Conservation (phyloP, 192 early-diverging fungal genomes). For the Coemansia sp. region DNA sequence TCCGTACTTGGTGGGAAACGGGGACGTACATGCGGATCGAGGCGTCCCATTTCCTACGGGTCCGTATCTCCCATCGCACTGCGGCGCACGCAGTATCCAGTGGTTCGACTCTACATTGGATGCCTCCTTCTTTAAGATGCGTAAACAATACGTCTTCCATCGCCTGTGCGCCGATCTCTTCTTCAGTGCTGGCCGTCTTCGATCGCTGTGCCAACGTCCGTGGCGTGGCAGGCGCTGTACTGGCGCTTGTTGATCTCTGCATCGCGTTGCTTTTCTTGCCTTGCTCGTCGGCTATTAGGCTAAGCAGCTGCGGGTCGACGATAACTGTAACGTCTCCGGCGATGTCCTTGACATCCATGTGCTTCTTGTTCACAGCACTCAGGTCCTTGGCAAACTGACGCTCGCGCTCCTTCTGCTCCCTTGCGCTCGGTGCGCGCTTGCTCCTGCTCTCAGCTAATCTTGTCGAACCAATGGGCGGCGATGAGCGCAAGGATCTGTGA, state of each 20-base stretch:
- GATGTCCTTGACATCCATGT: slow-evolving; percentile 10
- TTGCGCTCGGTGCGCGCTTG: neutral
- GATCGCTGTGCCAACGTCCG: neutral
- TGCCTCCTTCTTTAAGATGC: neutral
- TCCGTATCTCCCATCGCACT: slow-evolving; percentile 32
- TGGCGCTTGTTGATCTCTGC: neutral
- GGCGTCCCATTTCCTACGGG: slow-evolving; percentile 33
- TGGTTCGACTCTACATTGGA: slow-evolving; percentile 7
- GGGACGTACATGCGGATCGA: slow-evolving; percentile 16
- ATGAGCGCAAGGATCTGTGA: too few relatives aligned
- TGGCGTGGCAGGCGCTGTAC: neutral
- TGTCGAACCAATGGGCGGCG: too few relatives aligned
- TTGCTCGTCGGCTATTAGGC: neutral
- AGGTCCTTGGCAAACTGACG: slow-evolving; percentile 6
- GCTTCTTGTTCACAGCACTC: slow-evolving; percentile 16
- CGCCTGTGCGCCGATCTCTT: neutral
- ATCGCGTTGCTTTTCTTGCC: neutral
- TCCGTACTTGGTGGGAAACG: neutral
- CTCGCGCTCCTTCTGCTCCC: slow-evolving; percentile 9
- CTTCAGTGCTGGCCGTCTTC: neutral
- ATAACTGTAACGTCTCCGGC: slow-evolving; percentile 34
- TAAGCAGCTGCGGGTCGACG: slow-evolving; percentile 13
- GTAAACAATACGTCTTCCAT: slow-evolving; percentile 2
- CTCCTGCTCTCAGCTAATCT: neutral
- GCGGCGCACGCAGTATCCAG: neutral